Evolutionary conservation across 371 early-diverging fungal genomes (phyloP).

Genomic region (Mortierella sp.): DNA sequence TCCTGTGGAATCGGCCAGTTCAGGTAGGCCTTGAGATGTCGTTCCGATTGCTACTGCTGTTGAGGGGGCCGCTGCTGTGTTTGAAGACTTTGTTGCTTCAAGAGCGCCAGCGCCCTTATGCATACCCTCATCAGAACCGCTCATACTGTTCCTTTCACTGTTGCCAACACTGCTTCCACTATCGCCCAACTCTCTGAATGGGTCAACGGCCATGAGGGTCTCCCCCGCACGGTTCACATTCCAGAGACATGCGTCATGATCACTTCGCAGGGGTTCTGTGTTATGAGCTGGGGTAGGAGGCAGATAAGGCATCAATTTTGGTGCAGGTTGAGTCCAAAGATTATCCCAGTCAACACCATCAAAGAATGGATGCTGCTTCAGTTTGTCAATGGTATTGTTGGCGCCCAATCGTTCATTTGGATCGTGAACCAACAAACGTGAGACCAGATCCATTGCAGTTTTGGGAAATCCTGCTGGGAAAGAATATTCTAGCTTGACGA

Average conservation of each 20-base stretch:
- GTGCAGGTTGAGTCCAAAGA: slow-evolving; percentile 67
- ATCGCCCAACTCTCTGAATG: slow-evolving; percentile 39
- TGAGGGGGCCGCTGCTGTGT: background rate
- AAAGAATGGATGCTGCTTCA: slow-evolving; percentile 94
- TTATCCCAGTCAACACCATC: slow-evolving; percentile 85
- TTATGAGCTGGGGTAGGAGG: slow-evolving; percentile 56
- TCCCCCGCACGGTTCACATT: slow-evolving; percentile 57
- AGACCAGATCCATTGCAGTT: slow-evolving; percentile 78
- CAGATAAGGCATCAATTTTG: slow-evolving; percentile 58
- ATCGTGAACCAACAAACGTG: slow-evolving; percentile 79
- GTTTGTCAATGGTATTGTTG: slow-evolving; percentile 70
- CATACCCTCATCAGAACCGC: slow-evolving; percentile 18
- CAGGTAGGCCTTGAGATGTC: slow-evolving; percentile 11
- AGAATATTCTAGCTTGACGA: slow-evolving; percentile 86
- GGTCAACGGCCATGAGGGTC: slow-evolving; percentile 34
- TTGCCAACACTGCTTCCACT: slow-evolving; percentile 35
- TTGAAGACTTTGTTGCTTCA: background rate
- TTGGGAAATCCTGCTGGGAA: slow-evolving; percentile 83
- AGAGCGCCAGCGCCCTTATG: slow-evolving; percentile 18
- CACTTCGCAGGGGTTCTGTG: slow-evolving; percentile 39
- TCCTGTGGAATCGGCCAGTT: background rate
- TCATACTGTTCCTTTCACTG: slow-evolving; percentile 37
- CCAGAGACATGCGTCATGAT: slow-evolving; percentile 56
- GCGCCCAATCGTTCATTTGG: slow-evolving; percentile 81
- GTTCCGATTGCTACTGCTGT: background rate